phyloP scores from a whole-genome alignment of 805 yeast species.

The Naumovozyma baii region DNA sequence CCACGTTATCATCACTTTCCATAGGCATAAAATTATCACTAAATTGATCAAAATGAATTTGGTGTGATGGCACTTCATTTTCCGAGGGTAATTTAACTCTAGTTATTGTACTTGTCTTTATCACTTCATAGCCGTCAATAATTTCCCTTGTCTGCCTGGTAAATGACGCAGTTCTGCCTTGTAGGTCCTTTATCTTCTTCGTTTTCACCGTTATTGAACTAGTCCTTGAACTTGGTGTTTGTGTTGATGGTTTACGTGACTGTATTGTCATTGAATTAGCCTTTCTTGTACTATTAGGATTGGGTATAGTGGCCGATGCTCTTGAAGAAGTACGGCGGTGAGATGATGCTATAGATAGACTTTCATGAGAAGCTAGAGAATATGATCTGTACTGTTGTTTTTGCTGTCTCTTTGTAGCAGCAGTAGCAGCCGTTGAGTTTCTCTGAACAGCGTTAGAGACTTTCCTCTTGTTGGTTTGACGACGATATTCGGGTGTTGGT shows the following conservation, averaged over 20 bases:
- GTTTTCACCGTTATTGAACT: slow-evolving; percentile 37
- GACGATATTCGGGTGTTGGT: not conserved
- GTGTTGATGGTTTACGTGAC: not conserved
- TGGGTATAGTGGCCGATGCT: too few relatives aligned
- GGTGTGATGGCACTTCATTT: slow-evolving; percentile 1
- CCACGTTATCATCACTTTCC: too few relatives aligned
- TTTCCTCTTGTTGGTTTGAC: not conserved
- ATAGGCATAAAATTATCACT: slow-evolving; percentile 19
- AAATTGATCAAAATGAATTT: slow-evolving; percentile 26
- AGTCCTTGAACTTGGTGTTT: slow-evolving; percentile 14
- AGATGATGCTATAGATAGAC: too few relatives aligned
- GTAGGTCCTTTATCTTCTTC: slow-evolving; percentile 40
- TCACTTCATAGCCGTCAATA: slow-evolving; percentile 40
- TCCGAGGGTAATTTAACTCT: slow-evolving; percentile 5
- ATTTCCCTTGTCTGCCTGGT: slow-evolving; percentile 44
- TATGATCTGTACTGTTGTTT: slow-evolving; percentile 3
- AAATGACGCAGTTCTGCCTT: slow-evolving; percentile 46
- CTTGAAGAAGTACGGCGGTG: too few relatives aligned
- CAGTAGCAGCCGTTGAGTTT: too few relatives aligned
- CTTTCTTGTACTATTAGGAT: not conserved
- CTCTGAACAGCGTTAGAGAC: not conserved
- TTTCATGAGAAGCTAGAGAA: slow-evolving; percentile 2
- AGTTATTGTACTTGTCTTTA: slow-evolving; percentile 39
- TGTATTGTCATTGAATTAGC: not conserved
- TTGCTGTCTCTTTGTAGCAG: not conserved